Base-by-base conservation (phyloP, 176 grass and related monocot species). In the Oryza glaberrima region DNA sequence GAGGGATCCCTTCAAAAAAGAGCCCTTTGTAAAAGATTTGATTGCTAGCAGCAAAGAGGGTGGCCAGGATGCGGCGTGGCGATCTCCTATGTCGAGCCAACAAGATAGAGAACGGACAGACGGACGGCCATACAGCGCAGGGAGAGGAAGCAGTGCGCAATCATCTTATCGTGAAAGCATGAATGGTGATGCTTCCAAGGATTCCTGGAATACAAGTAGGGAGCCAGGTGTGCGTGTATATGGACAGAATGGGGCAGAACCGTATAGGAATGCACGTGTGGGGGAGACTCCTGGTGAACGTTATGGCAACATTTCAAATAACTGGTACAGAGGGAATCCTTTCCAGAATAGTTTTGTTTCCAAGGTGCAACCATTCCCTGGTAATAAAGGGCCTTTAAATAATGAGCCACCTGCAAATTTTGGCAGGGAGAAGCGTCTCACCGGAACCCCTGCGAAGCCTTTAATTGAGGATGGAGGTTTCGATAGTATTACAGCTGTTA, bases 281-380 rank as follows among this genome's bases (percentile, higher is more conserved):
- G 88, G 83, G 15, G 82, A 78, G 56, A 83, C 64, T 76, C 25
- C 67, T 9, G 64, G n/a, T 16, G 82, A 79, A 14, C 56, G 76
- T 26, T 83, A 90, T 2, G 12, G 28, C 15, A 72, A 81, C 86
- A 65, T 83, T 90, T 90, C 92, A 5, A 95, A 85, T 84, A 88
- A 89, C 20, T 93, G 92, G 93, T 82, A 87, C 51, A 93, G 77
- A 81, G 89, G 85, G 76, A 91, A 82, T 86, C 80, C 86, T 46
- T 82, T 90, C 87, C 88, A 88, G 79, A 92, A 89, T 86, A 91
- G 75, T 91, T 48, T 88, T 70, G 69, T 69, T 82, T 85, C 87
- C 2, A 98, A 95, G 83, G 58, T 32, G 16, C 85, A 91, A 60
- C 38, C 84, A 38, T 93, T 86, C 46, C 9, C 70, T 83, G 80